Percentiles rank a stretch among this genome's conserved stretches.
Evolutionary conservation across 768 basidiomycete species (phyloP).

Genomic region (Hemileccinum rubropunctum): DNA sequence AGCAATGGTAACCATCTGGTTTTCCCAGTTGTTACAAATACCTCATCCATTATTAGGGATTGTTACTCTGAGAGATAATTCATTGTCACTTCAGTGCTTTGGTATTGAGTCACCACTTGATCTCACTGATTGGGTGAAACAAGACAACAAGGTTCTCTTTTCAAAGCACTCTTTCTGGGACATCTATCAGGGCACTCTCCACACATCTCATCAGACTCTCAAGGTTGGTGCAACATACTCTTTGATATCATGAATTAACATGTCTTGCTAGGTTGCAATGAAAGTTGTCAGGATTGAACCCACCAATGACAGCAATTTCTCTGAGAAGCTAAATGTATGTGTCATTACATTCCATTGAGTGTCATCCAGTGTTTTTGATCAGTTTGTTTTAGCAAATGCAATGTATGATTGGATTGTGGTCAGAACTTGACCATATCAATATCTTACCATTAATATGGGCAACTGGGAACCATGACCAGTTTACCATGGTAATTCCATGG

Average conservation of each 20-base stretch:
- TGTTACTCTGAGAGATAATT: not conserved
- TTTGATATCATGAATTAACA: not conserved
- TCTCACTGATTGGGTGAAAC: not conserved
- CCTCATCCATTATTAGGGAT: not conserved
- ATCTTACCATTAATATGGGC: not conserved
- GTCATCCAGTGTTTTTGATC: no score
- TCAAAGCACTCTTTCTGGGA: not conserved
- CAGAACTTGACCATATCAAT: not conserved
- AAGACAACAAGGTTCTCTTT: not conserved
- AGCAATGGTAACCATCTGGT: not conserved
- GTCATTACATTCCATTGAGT: not conserved
- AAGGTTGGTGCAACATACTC: not conserved
- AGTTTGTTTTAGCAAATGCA: not conserved
- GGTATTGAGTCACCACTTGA: slow-evolving; percentile 1
- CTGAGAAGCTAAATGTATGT: not conserved
- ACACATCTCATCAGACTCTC: not conserved
- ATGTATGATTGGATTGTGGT: not conserved
- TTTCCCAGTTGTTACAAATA: not conserved
- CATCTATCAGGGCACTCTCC: not conserved
- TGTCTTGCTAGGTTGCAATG: not conserved
- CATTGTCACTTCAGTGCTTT: not conserved
- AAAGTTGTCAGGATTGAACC: not conserved
- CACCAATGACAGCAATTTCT: not conserved
- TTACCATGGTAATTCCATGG: not conserved
- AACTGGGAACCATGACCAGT: not conserved